Base-by-base conservation (phyloP, 768 basidiomycete species). In the Phylloporus rhodoxanthus region DNA sequence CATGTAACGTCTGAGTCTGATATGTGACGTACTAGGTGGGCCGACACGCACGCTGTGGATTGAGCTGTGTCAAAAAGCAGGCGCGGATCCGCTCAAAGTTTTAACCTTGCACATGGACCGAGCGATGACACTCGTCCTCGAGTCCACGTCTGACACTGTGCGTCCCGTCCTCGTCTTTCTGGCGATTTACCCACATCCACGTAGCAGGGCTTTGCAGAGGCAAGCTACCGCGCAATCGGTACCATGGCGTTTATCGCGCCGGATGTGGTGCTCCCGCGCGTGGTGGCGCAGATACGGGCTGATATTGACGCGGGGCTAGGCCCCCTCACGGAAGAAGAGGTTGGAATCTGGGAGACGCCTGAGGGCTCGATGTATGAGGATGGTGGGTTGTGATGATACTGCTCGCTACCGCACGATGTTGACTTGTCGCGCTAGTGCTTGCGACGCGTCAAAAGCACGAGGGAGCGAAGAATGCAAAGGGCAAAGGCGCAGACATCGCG, bases 401-500 rank as follows among this genome's bases (percentile, higher is more conserved):
- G 2, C 10, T 29, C 28, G 10, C 28, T 11, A 29, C 10, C 10
- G 10, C 10, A 10, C 10, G 10, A 29, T 4, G 28, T 9, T 29
- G 10, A 29, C 28, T 29, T 9, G 28, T 29, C 28, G 26, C 10
- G 5, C 15, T 37, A 90, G 89, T 89, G 2, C 70, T 93, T 13
- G 72, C 82, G 9, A 69, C 75, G 2, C 79, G 78, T 48, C 86
- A 85, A 58, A 64, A 65, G 10, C 74, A 72, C 1, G 73, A 77
- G 4, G 71, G 60, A 41, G 68, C 68, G 4, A 76, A 69, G 55
- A 95, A 94, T 63, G 88, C 91, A 14, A 96, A 95, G 63, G 88
- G 92, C 13, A 97, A 96, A 58, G 87, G 84, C 50, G 81, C 87
- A 5, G 91, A 90, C 30, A 87, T 95, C 13, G 86, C 90, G 15